Evolutionary conservation across 805 yeast species (phyloP).

Genomic region (Candida cerambycidarum): DNA sequence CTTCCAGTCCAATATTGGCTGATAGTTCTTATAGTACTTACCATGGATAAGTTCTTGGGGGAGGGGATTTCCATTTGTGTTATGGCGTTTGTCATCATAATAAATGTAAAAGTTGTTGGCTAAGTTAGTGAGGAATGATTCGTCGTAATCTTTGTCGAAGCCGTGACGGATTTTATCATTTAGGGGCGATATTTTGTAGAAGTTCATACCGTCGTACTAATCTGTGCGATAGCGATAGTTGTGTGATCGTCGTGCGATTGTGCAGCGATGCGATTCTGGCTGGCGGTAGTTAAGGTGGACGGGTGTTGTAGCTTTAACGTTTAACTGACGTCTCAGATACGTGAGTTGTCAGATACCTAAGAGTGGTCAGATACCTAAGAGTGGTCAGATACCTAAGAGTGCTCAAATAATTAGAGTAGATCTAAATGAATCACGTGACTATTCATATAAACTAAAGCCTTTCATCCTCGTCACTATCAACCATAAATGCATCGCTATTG

Average conservation of each 20-base stretch:
- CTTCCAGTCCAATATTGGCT: slow-evolving; percentile 87
- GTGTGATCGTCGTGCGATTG: too few species aligned
- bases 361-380: too few species aligned
- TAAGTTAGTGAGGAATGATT: slow-evolving; percentile 52
- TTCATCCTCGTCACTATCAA: slow-evolving; percentile 46
- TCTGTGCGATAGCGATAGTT: background rate
- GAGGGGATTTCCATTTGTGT: slow-evolving; percentile 81
- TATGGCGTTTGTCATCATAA: slow-evolving; percentile 89
- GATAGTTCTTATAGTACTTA: slow-evolving; percentile 50
- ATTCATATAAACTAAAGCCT: background rate
- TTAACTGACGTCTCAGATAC: too few species aligned
- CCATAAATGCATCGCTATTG: slow-evolving; percentile 43
- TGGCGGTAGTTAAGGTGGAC: too few species aligned
- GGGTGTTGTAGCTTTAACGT: too few species aligned
- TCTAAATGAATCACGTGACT: background rate
- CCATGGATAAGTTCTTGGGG: slow-evolving; percentile 50
- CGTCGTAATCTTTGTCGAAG: slow-evolving; percentile 61
- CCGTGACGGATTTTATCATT: slow-evolving; percentile 64
- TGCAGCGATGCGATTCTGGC: too few species aligned
- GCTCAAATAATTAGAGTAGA: too few species aligned
- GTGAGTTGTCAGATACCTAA: too few species aligned
- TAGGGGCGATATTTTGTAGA: slow-evolving; percentile 27
- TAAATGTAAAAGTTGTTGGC: slow-evolving; percentile 77
- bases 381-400: too few species aligned
- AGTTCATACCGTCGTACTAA: background rate